phyloP scores from a whole-genome alignment of 2,329 filamentous ascomycete species.

The Hymenotorrendiella dingleyae region DNA sequence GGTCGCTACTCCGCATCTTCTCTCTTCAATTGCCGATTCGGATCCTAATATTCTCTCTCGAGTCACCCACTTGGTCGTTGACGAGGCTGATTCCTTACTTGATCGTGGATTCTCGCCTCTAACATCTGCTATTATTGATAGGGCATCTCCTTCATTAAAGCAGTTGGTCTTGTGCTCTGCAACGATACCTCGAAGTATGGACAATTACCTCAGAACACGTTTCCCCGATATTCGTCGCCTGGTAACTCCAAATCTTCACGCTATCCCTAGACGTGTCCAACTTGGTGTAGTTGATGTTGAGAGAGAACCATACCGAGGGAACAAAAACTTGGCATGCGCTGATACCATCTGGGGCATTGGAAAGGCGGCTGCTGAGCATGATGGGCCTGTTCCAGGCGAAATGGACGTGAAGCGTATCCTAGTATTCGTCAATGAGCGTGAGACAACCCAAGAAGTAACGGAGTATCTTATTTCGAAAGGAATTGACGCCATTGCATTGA shows the following conservation, averaged over 20 bases:
- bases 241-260: conserved; percentile 91
- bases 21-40: conserved; percentile 79
- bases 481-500: conserved; percentile 80
- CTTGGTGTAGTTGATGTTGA: conserved; percentile 89
- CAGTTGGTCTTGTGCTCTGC: conserved; percentile 92
- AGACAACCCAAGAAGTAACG: conserved; percentile 76
- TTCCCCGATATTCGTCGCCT: conserved; percentile 82
- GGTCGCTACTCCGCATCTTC: conserved; percentile 81
- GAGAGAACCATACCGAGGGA: conserved; percentile 87
- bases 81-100: conserved; percentile 93
- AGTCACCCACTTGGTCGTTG: conserved; percentile 80
- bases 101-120: conserved; percentile 86
- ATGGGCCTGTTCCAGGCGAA: conserved; percentile 48
- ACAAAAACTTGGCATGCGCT: conserved; percentile 87
- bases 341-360: conserved; percentile 93
- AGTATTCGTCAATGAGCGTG: conserved; percentile 95
- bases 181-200: conserved; percentile 85
- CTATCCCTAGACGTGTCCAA: conserved; percentile 90
- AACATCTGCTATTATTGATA: conserved; percentile 78
- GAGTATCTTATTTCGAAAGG: conserved; percentile 76
- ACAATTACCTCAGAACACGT: conserved; percentile 72
- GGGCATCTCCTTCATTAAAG: conserved; percentile 71
- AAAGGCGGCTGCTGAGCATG: conserved; percentile 59
- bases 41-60: conserved; percentile 92
- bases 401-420: conserved; percentile 77